Conservation (phyloP, 257 asterid genomes). For the Solanum sitiens region DNA sequence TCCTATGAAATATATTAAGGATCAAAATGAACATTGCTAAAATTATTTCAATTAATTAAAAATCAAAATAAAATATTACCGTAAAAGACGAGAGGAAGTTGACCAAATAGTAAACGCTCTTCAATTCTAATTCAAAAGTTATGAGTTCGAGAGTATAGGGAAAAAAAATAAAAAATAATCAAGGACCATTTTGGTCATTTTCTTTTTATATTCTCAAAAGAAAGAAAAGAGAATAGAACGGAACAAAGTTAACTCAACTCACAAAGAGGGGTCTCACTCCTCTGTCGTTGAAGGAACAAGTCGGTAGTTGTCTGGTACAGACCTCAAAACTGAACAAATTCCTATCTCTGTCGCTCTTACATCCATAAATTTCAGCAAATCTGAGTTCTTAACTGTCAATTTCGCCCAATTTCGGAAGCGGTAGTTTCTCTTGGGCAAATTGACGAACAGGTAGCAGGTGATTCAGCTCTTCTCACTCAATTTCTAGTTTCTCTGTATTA, state of each 20-base stretch:
- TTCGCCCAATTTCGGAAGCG: not conserved
- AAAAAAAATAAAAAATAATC: too few relatives aligned
- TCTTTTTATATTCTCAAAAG: not conserved
- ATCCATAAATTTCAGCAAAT: not conserved
- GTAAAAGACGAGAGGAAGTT: too few relatives aligned
- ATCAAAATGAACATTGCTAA: not conserved
- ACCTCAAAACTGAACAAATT: not conserved
- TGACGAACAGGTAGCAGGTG: not conserved
- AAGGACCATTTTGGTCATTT: not conserved
- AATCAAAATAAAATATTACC: too few relatives aligned
- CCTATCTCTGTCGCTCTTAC: not conserved
- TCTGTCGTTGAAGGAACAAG: not conserved
- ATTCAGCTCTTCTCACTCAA: not conserved
- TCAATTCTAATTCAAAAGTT: too few relatives aligned
- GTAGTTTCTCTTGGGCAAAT: not conserved
- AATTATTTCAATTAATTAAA: too few relatives aligned
- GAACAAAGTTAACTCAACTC: not conserved
- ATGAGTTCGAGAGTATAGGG: fast-evolving
- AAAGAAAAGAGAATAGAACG: not conserved
- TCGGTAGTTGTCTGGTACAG: not conserved
- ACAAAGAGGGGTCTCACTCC: not conserved
- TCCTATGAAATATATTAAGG: too few relatives aligned
- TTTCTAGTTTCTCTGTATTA: not conserved
- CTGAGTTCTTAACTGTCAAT: not conserved
- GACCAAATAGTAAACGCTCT: fast-evolving